Evolutionary conservation across 202 grass and related monocot species (phyloP), one percentile per base, ranked within the genome.

Genomic region (Carex sylvatica): DNA sequence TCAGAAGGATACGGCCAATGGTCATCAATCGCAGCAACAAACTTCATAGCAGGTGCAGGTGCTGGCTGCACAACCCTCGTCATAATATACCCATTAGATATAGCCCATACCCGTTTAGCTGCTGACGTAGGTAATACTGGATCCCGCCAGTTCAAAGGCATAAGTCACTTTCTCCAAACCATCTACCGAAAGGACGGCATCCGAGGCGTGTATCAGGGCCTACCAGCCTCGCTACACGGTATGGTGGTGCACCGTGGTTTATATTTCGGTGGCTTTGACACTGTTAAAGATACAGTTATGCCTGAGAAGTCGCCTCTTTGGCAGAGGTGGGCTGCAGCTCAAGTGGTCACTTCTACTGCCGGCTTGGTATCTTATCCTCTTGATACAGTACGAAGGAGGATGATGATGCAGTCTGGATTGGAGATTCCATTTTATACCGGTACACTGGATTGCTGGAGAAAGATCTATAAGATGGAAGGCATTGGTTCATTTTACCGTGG

Each of bases 351-450:
- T 7, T 93, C 96, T 49, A 90, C 78, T 55, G 96, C 96, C 0
- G 93, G 96, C 52, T 61, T 96, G 12, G 70, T 93, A 52, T 96
- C 96, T 0, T 99, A 99, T 69, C 96, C 96, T 0, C 47, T 99
- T 67, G 96, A 99, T 55, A 99, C 93, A 0, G 93, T 99, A 40
- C 73, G 96, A 9, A 86, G 96, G 78, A 91, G 92, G 82, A 98
- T 98, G 92, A 98, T 98, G 95, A 98, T 99, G 96, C 96, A 99
- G 73, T 93, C 93, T 0, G 96, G 96, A 38, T 77, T 93, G 80
- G 88, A 93, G 8, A 85, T 74, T 65, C 91, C 88, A 54, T 91
- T 93, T 88, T 99, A 99, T 67, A 54, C 76, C 20, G 80, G 84
- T 71, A 98, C 91, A 31, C 31, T 95, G 12, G 92, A 98, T 82